Conservation (phyloP, 768 basidiomycete species). For the Macrocybe gigantea region DNA sequence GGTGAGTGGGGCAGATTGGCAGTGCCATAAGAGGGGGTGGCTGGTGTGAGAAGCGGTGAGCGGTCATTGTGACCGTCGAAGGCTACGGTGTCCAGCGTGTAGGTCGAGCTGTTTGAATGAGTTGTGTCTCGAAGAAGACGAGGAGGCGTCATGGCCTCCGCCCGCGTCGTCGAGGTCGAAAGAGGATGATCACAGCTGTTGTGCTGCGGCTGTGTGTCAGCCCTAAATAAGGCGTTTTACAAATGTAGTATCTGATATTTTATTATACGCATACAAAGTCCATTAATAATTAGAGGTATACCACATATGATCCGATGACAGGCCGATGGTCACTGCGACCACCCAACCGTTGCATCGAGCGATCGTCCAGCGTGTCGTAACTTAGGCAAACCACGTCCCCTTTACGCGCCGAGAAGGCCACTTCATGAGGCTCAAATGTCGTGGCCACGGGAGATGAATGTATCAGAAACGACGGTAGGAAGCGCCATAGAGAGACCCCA, state of each 20-base stretch:
- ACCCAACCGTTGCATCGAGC: constrained; percentile 67
- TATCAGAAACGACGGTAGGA: constrained; percentile 42
- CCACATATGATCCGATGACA: constrained; percentile 73
- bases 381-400: constrained; percentile 71
- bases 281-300: constrained; percentile 42
- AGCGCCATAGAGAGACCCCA: constrained; percentile 31
- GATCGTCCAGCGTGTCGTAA: constrained; percentile 73
- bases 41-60: constrained; percentile 38
- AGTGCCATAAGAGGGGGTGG: constrained; percentile 49
- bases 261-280: not conserved
- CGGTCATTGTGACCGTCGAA: constrained; percentile 26
- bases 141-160: constrained; percentile 12
- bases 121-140: constrained; percentile 16
- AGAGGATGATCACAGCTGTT: constrained; percentile 1
- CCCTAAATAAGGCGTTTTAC: no score
- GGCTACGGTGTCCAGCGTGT: constrained; percentile 61
- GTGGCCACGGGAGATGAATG: constrained; percentile 19
- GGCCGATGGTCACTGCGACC: constrained; percentile 83
- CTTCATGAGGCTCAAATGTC: constrained; percentile 8
- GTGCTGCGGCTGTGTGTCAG: no score
- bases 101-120: constrained; percentile 29
- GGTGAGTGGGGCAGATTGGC: constrained; percentile 34
- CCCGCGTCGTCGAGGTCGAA: constrained; percentile 5
- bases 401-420: constrained; percentile 23
- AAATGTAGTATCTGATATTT: not conserved